These are phyloP conservation scores for Rhodotorula sphaerocarpa DNA, from an alignment of 768 basidiomycete genomes.

Conservation along the genomic window DNA sequence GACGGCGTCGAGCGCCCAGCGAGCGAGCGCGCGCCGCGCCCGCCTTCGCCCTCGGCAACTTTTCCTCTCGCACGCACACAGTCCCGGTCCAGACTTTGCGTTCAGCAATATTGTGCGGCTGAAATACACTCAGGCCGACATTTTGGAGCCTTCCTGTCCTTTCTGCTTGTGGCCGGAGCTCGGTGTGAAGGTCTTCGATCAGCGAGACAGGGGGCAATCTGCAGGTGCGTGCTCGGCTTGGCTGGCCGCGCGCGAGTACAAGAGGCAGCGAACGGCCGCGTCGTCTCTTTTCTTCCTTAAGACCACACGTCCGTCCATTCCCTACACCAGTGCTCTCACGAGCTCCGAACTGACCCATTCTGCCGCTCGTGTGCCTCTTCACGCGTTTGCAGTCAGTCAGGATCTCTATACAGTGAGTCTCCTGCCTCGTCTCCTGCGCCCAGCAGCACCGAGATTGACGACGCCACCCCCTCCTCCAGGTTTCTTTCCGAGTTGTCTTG, in stretches of 20 bases:
- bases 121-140: no score
- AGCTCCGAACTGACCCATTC: background rate
- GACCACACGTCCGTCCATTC: slow-evolving; percentile 17
- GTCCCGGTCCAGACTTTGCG: no score
- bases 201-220: no score
- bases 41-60: background rate
- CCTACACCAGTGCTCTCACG: background rate
- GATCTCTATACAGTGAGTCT: slow-evolving; percentile 17
- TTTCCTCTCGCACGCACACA: no score
- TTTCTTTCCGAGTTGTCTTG: slow-evolving; percentile 13
- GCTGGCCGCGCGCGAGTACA: background rate
- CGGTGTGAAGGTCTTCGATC: no score
- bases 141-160: no score
- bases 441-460: background rate
- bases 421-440: background rate
- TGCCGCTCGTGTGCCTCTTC: no score
- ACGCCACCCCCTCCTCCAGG: background rate
- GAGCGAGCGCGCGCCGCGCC: background rate
- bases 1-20: no score
- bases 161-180: no score
- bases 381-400: slow-evolving; percentile 11
- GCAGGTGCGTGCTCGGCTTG: no score
- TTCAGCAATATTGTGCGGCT: no score
- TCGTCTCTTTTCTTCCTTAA: slow-evolving; percentile 9
- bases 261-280: background rate